Evolutionary conservation across 352 stramenopile species (phyloP).

Genomic region (Pythium scleroteichum): DNA sequence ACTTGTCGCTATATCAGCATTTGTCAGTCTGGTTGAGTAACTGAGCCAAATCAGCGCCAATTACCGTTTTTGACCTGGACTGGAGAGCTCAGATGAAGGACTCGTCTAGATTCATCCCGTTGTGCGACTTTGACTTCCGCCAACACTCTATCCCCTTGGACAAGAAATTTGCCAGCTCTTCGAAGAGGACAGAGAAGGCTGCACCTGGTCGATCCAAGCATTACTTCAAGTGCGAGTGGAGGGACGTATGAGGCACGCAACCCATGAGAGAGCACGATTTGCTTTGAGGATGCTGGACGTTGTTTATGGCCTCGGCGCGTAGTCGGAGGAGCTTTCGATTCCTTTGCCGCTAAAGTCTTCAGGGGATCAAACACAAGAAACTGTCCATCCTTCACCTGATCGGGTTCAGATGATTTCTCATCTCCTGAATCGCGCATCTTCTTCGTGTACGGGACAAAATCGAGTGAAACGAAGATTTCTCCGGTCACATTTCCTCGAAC

Average conservation of each 20-base stretch:
- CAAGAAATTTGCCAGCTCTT: conserved; percentile 85
- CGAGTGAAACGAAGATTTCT: conserved; percentile 81
- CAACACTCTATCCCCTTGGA: conserved; percentile 83
- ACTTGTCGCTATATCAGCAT: conserved; percentile 57
- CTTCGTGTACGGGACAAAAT: conserved; percentile 65
- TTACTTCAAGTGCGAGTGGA: conserved; percentile 80
- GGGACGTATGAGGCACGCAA: conserved; percentile 83
- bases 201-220: conserved; percentile 66
- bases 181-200: conserved; percentile 83
- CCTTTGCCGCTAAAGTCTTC: conserved; percentile 68
- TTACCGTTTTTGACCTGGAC: conserved; percentile 88
- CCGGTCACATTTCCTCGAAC: conserved; percentile 74
- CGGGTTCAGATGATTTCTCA: conserved; percentile 51
- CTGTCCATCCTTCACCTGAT: conserved; percentile 80
- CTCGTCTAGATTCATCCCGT: conserved; percentile 79
- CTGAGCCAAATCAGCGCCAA: conserved; percentile 4
- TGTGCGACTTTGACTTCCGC: conserved; percentile 89
- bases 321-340: conserved; percentile 28
- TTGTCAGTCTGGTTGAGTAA: background rate
- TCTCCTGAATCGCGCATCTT: conserved; percentile 24
- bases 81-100: conserved; percentile 83
- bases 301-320: conserved; percentile 27
- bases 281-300: conserved; percentile 37
- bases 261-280: conserved; percentile 74
- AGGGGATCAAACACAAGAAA: conserved; percentile 88